Base-by-base conservation (phyloP, 352 stramenopile species). In the Labyrinthula sp. region DNA sequence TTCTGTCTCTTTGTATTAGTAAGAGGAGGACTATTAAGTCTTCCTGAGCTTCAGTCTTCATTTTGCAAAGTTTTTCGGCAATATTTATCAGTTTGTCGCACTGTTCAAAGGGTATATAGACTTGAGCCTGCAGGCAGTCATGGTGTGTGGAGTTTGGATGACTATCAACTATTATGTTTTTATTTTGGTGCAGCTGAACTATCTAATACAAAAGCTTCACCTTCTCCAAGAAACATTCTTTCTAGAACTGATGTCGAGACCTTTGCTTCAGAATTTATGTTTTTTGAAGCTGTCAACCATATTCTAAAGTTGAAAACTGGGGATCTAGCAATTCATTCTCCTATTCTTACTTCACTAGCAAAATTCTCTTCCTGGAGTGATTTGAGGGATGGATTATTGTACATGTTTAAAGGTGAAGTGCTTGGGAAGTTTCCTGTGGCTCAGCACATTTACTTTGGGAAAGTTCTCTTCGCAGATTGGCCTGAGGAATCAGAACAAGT, bases 121-220 rank as follows among this genome's bases (percentile, higher is more conserved):
- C 69, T 99, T 6, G 89, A 99, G 65, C 88, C 89, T 5, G 89
- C 89, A 15, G 89, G 89, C n/a, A 92, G 73, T 15, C 88, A 97
- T 61, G 89, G 89, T 25, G 86, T 95, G 18, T 99, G 89, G 88
- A 85, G 82, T 17, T 69, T 99, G 29, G 89, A 99, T 59, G 88
- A 97, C 67, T 97, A 96, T 64, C 86, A 97, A 54, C 95, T 87
- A 57, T 66, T 97, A 23, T 75, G 81, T 0, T 97, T 97, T 62
- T 89, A 93, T 61, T 94, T 95, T 71, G 88, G 89, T 34, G 76
- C 85, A 17, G 77, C 83, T 40, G 86, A 97, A 58, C 69, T 95
- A 10, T 77, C 79, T 40, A 46, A 33, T 36, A 34, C 23, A 15
- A 34, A 63, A 45, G 34, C 43, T 6, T 29, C 73, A 12, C 69